Base-by-base conservation (phyloP, 2,329 filamentous ascomycete genomes). In the Aureobasidium vineae region DNA sequence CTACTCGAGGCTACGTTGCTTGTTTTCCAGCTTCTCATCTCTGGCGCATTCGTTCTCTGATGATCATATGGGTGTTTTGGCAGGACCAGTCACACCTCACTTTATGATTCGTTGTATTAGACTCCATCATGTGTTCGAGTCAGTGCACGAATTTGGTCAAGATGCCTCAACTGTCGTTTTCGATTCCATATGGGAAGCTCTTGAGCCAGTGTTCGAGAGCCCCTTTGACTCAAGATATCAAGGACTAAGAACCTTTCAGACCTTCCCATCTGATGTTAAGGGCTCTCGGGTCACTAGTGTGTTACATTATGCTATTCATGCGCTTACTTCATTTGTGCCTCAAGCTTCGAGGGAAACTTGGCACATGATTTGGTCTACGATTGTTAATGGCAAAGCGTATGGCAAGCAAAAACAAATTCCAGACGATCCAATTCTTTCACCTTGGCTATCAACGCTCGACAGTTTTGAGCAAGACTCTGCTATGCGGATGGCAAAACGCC, bases 401-500 rank as follows among this genome's bases (percentile, higher is more conserved):
- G 66, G 66, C n/a, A 67, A 67, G 36, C 66, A 67, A n/a, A 45
- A 50, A n/a, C 7, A 52, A 11, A 15, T 28, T 7, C n/a, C 26
- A 28, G 31, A 31, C 7, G 60, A 59, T n/a, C 15, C 21, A 1
- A 21, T 31, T 13, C 5, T 15, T 16, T 52, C 66, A 5, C 33
- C 66, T 23, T 67, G 66, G 59, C 13, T 67, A 13, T 43, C 21
- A 11, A 52, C 64, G 4, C 59, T 68, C 5, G 67, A 68, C 26
- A 23, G n/a, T n/a, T 63, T 68, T 33, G 57, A 68, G 43, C 59
- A 57, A 23, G 67, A 59, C 45, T 76, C 82, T 31, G 82, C 81
- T 21, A 71, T 84, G 52, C 79, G 82, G 26, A 75, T 86, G 38
- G 75, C 81, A n/a, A 78, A 78, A 57, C 79, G 81, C 13, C 72